Percentiles rank a stretch among this genome's conserved stretches.
Conservation (phyloP, 2,329 filamentous ascomycete genomes). For the Talaromyces sp. region DNA sequence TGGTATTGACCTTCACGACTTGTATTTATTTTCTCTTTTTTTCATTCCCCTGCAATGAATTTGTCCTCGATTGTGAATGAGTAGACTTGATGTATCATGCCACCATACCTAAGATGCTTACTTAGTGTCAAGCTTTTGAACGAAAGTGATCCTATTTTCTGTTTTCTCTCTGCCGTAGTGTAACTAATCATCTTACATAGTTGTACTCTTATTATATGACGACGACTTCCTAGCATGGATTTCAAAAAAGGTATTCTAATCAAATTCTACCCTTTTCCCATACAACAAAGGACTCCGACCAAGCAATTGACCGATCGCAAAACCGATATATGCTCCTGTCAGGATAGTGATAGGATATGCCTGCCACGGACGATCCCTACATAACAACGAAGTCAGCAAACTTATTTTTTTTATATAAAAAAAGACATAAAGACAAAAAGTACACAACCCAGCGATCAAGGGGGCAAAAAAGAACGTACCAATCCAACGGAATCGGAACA, state of each 20-base stretch:
- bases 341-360: constrained; percentile 93
- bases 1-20: neutral
- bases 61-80: too few relatives aligned
- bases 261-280: constrained; percentile 16
- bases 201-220: too few relatives aligned
- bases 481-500: constrained; percentile 91
- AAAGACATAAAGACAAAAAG: neutral
- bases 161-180: neutral
- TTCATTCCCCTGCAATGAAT: neutral
- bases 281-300: constrained; percentile 24
- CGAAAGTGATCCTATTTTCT: neutral
- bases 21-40: neutral
- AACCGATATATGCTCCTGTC: constrained; percentile 74
- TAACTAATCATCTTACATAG: neutral
- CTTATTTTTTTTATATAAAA: too few relatives aligned
- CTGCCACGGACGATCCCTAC: constrained; percentile 94
- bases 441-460: too few relatives aligned
- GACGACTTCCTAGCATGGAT: neutral
- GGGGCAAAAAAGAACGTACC: constrained; percentile 51
- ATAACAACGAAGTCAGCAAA: constrained; percentile 4
- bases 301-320: constrained; percentile 54
- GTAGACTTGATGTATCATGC: neutral
- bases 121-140: neutral
- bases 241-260: neutral
- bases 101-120: neutral